Conservation (phyloP, 2,329 filamentous ascomycete species). For the Cladophialophora chaetospira region DNA sequence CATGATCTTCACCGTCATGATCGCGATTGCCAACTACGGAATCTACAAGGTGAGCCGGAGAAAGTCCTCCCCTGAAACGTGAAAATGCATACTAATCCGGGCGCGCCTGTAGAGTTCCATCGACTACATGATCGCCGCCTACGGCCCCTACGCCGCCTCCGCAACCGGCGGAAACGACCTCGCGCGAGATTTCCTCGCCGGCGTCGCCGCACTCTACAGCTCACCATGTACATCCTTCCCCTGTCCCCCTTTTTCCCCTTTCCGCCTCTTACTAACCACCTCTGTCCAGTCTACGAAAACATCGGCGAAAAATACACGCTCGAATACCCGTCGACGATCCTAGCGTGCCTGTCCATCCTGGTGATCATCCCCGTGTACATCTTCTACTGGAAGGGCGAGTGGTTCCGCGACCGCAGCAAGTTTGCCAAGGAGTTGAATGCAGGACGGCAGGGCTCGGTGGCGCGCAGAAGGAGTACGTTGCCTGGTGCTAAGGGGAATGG, state of each 20-base stretch:
- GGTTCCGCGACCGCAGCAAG: conserved; percentile 59
- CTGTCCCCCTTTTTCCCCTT: conserved; percentile 8
- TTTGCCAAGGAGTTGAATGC: conserved; percentile 64
- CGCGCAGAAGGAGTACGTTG: conserved; percentile 23
- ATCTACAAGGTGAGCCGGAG: conserved; percentile 27
- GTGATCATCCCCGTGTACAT: conserved; percentile 65
- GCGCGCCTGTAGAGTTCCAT: conserved; percentile 55
- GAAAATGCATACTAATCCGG: not conserved
- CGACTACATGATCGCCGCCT: conserved; percentile 68
- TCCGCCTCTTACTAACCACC: not conserved
- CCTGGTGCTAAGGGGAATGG: not conserved
- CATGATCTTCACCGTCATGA: conserved; percentile 60
- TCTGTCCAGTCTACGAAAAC: conserved; percentile 45
- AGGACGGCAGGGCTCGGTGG: conserved; percentile 38
- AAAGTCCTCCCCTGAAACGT: conserved; percentile 16
- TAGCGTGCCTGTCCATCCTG: conserved; percentile 61
- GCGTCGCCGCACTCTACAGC: conserved; percentile 61
- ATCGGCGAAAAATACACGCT: conserved; percentile 48
- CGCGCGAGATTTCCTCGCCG: conserved; percentile 64
- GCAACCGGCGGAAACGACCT: conserved; percentile 68
- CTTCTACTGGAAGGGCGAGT: conserved; percentile 65
- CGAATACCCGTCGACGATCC: conserved; percentile 56
- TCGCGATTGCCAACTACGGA: conserved; percentile 63
- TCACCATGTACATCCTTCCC: conserved; percentile 47
- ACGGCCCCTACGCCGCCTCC: conserved; percentile 64